phyloP scores from a whole-genome alignment of 352 stramenopile genomes.

The Phytophthora aleatoria region DNA sequence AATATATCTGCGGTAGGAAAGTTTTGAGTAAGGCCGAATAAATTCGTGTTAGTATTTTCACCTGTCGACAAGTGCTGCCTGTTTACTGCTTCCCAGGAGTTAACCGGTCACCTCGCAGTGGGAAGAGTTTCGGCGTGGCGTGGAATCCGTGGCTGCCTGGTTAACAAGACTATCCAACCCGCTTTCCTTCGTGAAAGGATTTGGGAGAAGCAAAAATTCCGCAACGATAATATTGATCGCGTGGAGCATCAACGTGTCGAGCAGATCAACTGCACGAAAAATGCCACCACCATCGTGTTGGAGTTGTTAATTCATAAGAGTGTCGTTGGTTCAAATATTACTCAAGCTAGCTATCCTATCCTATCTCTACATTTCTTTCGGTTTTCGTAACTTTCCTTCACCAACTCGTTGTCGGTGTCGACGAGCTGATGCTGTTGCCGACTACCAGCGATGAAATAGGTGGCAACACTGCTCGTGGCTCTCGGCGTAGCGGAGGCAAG shows the following conservation, averaged over 20 bases:
- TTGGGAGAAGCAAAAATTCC: conserved; percentile 15
- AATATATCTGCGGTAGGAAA: conserved; percentile 18
- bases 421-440: conserved; percentile 12
- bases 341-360: conserved; percentile 15
- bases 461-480: conserved; percentile 44
- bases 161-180: conserved; percentile 16
- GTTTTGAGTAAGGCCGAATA: conserved; percentile 28
- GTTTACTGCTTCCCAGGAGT: background rate
- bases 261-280: background rate
- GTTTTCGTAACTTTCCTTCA: conserved; percentile 3
- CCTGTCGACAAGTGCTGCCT: background rate
- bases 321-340: conserved; percentile 27
- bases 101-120: background rate
- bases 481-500: conserved; percentile 44
- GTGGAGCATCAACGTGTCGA: background rate
- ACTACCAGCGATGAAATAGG: conserved; percentile 59
- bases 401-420: conserved; percentile 15
- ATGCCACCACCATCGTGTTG: conserved; percentile 5
- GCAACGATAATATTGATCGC: background rate
- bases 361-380: conserved; percentile 15
- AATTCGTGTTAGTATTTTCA: conserved; percentile 24
- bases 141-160: conserved; percentile 9
- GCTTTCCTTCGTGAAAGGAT: conserved; percentile 12
- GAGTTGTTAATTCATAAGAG: conserved; percentile 15
- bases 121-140: conserved; percentile 12